A percentile compares a stretch with the other conserved stretches of the same genome.
Conservation (phyloP, 441 rosid genomes). For the Pelargonium hybrid region DNA sequence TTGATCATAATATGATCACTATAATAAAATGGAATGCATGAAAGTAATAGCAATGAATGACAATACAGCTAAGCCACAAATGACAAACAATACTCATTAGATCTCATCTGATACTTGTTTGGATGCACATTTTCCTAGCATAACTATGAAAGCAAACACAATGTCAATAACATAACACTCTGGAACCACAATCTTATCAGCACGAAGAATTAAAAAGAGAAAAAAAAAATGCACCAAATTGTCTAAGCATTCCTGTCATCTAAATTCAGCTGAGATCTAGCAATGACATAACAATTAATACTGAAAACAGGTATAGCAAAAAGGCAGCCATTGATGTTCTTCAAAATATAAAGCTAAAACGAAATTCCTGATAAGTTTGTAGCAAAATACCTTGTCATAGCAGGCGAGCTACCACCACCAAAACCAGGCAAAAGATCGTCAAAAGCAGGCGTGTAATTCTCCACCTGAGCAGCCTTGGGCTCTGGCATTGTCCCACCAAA, state of each 20-base stretch:
- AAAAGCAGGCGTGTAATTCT: conserved; percentile 31
- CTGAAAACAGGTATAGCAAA: too few relatives aligned
- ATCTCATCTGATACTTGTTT: not conserved
- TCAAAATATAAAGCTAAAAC: not conserved
- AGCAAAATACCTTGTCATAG: conserved; percentile 33
- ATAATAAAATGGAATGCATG: not conserved
- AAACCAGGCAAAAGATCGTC: conserved; percentile 72
- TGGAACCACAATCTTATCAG: not conserved
- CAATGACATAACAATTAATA: too few relatives aligned
- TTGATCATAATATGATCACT: not conserved
- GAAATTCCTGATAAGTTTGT: not conserved
- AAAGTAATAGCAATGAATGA: not conserved
- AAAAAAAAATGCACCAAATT: not conserved
- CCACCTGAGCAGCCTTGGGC: conserved; percentile 28
- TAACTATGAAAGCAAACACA: not conserved
- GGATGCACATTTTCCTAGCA: not conserved
- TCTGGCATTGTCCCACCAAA: conserved; percentile 39
- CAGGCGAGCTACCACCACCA: conserved; percentile 48
- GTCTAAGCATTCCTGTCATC: not conserved
- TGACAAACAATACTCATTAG: not conserved
- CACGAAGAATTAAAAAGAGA: not conserved
- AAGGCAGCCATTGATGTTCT: not conserved
- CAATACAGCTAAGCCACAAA: not conserved
- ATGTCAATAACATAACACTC: not conserved
- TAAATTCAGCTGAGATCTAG: not conserved